A percentile compares a stretch with the other conserved stretches of the same genome.
These are phyloP conservation scores for Blastobotrys persicus DNA, from an alignment of 1,139 yeast genomes.

Conservation along the genomic window DNA sequence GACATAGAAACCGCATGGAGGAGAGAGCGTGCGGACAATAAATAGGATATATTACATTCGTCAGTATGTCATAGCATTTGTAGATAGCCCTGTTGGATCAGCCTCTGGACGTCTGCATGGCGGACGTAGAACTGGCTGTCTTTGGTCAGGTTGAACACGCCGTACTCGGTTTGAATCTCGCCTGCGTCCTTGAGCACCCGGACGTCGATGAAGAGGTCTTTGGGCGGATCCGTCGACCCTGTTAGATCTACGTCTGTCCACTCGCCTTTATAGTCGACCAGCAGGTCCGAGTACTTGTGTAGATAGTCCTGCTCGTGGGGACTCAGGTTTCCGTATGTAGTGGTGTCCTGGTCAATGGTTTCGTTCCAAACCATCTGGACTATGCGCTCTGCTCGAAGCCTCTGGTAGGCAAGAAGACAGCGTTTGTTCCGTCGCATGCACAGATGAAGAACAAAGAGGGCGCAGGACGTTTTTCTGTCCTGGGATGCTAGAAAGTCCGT, in stretches of 20 bases:
- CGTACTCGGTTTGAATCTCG: slow-evolving; percentile 95
- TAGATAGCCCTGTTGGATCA: slow-evolving; percentile 91
- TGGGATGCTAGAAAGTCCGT: slow-evolving; percentile 40
- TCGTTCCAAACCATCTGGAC: slow-evolving; percentile 72
- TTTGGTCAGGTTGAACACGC: slow-evolving; percentile 90
- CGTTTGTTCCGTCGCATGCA: slow-evolving; percentile 86
- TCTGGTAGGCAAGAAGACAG: slow-evolving; percentile 80
- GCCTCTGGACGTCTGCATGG: slow-evolving; percentile 87
- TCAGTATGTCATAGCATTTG: slow-evolving; percentile 54
- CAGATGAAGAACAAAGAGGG: slow-evolving; percentile 74
- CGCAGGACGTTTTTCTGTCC: slow-evolving; percentile 49
- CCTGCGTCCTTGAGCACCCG: slow-evolving; percentile 93
- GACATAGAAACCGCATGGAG: too few species aligned
- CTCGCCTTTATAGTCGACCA: slow-evolving; percentile 73
- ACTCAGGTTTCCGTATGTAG: slow-evolving; percentile 52
- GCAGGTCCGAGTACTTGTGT: slow-evolving; percentile 64
- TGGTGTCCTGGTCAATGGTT: slow-evolving; percentile 35
- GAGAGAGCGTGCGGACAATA: too few species aligned
- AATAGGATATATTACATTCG: not conserved
- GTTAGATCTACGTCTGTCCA: slow-evolving; percentile 85
- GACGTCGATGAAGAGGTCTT: slow-evolving; percentile 88
- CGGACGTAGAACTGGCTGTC: slow-evolving; percentile 94
- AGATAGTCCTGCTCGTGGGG: slow-evolving; percentile 81
- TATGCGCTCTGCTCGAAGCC: slow-evolving; percentile 63
- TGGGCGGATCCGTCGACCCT: slow-evolving; percentile 87